phyloP scores from a whole-genome alignment of 768 basidiomycete species.

The Lactarius hatsudake region DNA sequence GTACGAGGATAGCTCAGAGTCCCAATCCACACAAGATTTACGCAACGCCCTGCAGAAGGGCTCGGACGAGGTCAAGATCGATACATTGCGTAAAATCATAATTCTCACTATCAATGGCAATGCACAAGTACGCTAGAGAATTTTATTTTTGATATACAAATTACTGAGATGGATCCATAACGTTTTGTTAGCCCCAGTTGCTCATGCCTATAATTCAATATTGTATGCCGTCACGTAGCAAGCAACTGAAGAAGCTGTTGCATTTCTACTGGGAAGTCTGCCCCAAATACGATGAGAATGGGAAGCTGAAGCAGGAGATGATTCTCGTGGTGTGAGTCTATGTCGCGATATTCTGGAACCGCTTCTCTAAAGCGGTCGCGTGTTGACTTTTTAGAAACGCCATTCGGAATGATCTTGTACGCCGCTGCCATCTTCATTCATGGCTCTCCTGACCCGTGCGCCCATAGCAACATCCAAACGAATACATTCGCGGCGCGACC shows the following conservation, averaged over 20 bases:
- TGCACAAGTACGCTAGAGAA: conserved; percentile 60
- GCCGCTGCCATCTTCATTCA: conserved; percentile 32
- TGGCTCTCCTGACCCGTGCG: conserved; percentile 13
- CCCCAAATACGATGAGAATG: conserved; percentile 94
- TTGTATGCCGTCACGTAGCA: conserved; percentile 92
- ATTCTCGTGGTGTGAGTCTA: conserved; percentile 90
- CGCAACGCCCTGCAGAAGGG: conserved; percentile 88
- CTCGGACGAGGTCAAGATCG: conserved; percentile 93
- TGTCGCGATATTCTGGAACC: conserved; percentile 19
- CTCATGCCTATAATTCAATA: conserved; percentile 99
- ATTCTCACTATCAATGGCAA: conserved; percentile 93
- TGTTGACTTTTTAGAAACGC: conserved; percentile 64
- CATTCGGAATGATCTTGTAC: conserved; percentile 92
- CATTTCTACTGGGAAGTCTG: conserved; percentile 98
- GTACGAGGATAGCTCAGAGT: conserved; percentile 68
- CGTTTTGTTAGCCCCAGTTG: conserved; percentile 61
- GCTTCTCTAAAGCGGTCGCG: conserved; percentile 4
- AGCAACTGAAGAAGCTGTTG: conserved; percentile 93
- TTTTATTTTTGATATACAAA: background rate
- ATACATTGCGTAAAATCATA: conserved; percentile 93
- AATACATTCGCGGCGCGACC: conserved; percentile 98
- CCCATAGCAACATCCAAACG: conserved; percentile 93
- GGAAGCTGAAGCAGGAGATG: conserved; percentile 99
- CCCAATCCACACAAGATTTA: conserved; percentile 79
- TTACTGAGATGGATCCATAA: conserved; percentile 2